phyloP scores from a whole-genome alignment of 2,329 filamentous ascomycete genomes.

The Talaromyces rugulosus region DNA sequence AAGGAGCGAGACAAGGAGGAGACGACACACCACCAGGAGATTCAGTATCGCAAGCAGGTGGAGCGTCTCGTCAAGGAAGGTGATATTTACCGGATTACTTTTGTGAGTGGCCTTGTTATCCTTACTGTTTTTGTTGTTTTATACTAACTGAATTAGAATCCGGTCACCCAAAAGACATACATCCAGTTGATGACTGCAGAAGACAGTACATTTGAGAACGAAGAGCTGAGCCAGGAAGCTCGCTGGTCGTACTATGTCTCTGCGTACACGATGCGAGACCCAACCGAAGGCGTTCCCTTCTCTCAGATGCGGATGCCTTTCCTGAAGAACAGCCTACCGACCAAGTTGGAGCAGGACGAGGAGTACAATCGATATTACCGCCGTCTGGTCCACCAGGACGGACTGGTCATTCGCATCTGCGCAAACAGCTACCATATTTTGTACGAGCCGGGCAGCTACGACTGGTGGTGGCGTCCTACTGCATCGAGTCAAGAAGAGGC shows the following conservation, averaged over 20 bases:
- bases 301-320: slow-evolving; percentile 64
- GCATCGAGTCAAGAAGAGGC: slow-evolving; percentile 24
- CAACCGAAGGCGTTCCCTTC: slow-evolving; percentile 72
- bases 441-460: slow-evolving; percentile 66
- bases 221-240: slow-evolving; percentile 59
- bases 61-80: slow-evolving; percentile 91
- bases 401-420: slow-evolving; percentile 68
- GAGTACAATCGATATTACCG: slow-evolving; percentile 54
- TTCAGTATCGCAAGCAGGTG: slow-evolving; percentile 84
- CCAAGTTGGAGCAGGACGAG: slow-evolving; percentile 58
- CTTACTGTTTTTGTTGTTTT: neutral
- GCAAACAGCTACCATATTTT: slow-evolving; percentile 74
- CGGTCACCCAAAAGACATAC: slow-evolving; percentile 63
- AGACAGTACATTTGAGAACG: slow-evolving; percentile 71
- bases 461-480: slow-evolving; percentile 60
- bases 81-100: slow-evolving; percentile 85
- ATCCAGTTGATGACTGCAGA: slow-evolving; percentile 84
- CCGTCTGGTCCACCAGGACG: slow-evolving; percentile 60
- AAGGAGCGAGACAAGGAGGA: slow-evolving; percentile 75
- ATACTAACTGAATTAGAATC: slow-evolving; percentile 47
- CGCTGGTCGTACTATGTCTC: slow-evolving; percentile 95
- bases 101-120: slow-evolving; percentile 60
- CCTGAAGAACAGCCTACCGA: slow-evolving; percentile 66
- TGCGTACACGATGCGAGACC: slow-evolving; percentile 81
- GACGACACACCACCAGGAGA: slow-evolving; percentile 85